Base-by-base conservation (phyloP, 169 alveolate genomes). In the Cyclospora cayetanensis region DNA sequence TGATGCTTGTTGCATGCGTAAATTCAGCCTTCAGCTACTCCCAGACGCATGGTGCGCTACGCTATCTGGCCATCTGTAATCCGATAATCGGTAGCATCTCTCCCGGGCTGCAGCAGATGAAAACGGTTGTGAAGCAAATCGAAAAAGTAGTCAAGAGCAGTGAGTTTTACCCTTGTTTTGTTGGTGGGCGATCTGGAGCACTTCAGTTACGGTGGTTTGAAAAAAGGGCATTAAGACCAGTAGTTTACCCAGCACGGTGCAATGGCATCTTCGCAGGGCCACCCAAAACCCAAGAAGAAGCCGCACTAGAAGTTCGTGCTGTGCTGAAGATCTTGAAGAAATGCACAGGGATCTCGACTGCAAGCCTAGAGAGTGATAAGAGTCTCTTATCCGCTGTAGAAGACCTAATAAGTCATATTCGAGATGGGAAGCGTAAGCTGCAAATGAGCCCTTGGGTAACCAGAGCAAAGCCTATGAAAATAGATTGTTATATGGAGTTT, bases 361-460 rank as follows among this genome's bases (percentile, higher is more conserved):
- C 2, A 80, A 46, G 50, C 29, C 63, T 80, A 18, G 76, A 74
- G n/a, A 31, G 25, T 35, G 74, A 80, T 39, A 46, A 55, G 4
- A 52, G 39, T 4, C 20, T 53, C 31, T 41, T 46, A 52, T 27
- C 50, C 18, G 74, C 74, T 27, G 34, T 41, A 7, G 39, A 80
- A 39, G 76, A 80, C 72, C 31, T 80, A 31, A 34, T 80, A 7
- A 31, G 46, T 74, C 31, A 52, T 41, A 52, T 80, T 1, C 41
- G 89, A 34, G 89, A 80, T 41, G 89, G 89, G n/a, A 80, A 80
- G 34, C 18, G 89, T 80, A 63, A 31, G 89, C n/a, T n/a, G n/a
- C n/a, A n/a, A n/a, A n/a, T n/a, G n/a, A n/a, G n/a, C n/a, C n/a
- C n/a, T n/a, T n/a, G n/a, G n/a, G n/a, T n/a, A n/a, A n/a, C n/a